Base-by-base conservation (phyloP, 352 stramenopile genomes). In the Phytopythium delawarense region DNA sequence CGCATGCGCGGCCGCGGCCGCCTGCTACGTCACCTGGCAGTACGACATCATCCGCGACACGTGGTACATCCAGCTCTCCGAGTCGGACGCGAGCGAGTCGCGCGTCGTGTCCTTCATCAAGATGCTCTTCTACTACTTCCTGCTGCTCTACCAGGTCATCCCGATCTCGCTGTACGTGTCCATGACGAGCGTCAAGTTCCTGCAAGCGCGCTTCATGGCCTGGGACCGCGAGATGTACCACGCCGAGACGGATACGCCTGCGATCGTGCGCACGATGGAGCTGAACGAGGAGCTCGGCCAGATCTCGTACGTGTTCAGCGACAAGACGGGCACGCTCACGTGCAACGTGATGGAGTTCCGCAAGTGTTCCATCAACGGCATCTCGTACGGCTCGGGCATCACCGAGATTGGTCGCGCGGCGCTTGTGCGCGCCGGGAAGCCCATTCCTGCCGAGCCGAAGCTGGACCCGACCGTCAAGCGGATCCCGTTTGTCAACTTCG, bases 281-380 rank as follows among this genome's bases (percentile, higher is more conserved):
- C 75, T 98, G 18, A 96, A 95, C 67, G 91, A 98, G 70, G 89
- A 97, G 62, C 70, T 98, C 6, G 92, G 92, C 4, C 91, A 98
- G 69, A 89, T 98, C 28, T 88, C 78, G 28, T 93, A 94, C 65
- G 81, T 97, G 16, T 97, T 97, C 62, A 88, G 69, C 49, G 92
- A 98, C 66, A 98, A 98, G 70, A 98, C 92, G 8, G 93, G 93
- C 39, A 98, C 93, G 20, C 66, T 98, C 11, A 98, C 93, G 32
- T 88, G 88, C 60, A 98, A 98, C 67, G 70, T 97, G 34, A 98
- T 98, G 92, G 81, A 97, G 59, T 98, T 98, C 71, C 96, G 97
- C 62, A 91, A 94, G 51, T 98, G 88, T 68, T 97, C 84, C 35
- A 94, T 98, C 54, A 91, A 96, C 63, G 91, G 89, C 37, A 79